Conservation (phyloP, 305 asterid species). For the Fraxinus ornus region DNA sequence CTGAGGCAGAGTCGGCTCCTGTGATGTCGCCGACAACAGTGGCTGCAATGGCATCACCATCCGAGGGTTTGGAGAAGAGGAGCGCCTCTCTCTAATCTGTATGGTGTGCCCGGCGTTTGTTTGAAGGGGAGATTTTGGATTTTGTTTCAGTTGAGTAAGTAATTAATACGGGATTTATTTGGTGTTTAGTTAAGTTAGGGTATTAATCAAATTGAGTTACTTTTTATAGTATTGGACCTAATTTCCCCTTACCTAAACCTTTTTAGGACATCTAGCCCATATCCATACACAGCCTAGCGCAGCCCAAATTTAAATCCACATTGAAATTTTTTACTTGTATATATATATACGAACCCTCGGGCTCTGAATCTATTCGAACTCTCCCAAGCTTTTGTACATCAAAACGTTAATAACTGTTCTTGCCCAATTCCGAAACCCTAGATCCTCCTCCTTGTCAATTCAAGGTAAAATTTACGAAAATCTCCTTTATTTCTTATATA, state of each 20-base stretch:
- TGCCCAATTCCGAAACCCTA: background rate
- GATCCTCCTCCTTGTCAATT: background rate
- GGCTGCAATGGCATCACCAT: slow-evolving; percentile 69
- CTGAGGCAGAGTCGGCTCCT: slow-evolving; percentile 42
- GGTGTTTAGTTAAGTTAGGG: no score
- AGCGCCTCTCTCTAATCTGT: no score
- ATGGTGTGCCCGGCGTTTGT: no score
- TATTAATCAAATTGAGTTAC: no score
- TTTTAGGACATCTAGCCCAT: background rate
- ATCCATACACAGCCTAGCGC: background rate
- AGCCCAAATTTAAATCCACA: background rate
- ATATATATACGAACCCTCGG: background rate
- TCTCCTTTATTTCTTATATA: background rate
- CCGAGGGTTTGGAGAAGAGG: slow-evolving; percentile 54
- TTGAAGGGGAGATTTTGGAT: no score
- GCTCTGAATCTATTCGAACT: background rate
- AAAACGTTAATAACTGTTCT: background rate
- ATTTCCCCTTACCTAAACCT: background rate
- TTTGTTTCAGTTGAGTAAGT: no score
- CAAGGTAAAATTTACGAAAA: background rate
- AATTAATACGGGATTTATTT: no score
- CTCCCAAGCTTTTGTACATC: background rate
- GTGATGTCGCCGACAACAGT: slow-evolving; percentile 60
- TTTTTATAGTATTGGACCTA: no score
- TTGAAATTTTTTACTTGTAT: no score